Evolutionary conservation across 2,329 filamentous ascomycete species (phyloP), one percentile per base, ranked within the genome.

Genomic region (Fusarium continuum): DNA sequence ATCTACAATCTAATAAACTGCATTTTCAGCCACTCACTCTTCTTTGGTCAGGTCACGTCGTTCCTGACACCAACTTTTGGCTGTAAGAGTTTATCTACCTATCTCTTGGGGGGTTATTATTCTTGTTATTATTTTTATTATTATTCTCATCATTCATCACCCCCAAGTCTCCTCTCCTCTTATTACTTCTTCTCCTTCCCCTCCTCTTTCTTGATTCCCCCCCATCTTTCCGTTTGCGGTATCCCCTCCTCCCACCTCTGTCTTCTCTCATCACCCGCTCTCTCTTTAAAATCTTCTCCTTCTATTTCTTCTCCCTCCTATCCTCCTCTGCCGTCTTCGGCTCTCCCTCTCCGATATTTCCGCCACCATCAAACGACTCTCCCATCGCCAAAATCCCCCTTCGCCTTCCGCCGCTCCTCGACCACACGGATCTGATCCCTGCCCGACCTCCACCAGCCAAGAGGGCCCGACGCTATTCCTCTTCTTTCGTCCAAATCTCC

Each of bases 401-500:
- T 53, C 51, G 51, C 51, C 52, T 49, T 54, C 51, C 62, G 57
- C 65, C 65, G 57, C 60, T 65, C 60, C 51, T 59, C 54, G 40
- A 55, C 58, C 53, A 59, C 56, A 32, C 61, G 49, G 55, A 55
- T 62, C 58, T 54, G 45, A 61, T 51, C 65, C 65, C 61, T 69
- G 64, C 55, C 59, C 56, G 43, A 48, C 65, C 55, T 68, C 68
- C 64, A 66, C 68, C 63, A 40, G 50, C 49, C 47, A 57, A 43
- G 60, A 54, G 54, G 47, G 47, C 51, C 61, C 64, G 41, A 64
- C 64, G 63, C 59, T 66, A 58, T 58, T 55, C 63, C 65, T 47
- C 46, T 64, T 64, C 53, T 55, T 66, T 36, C 58, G 47, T 51
- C 41, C 57, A 68, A 66, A 63, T 56, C 57, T 62, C 55, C 59